Conservation (phyloP, 2,329 filamentous ascomycete species). For the Fusarium continuum region DNA sequence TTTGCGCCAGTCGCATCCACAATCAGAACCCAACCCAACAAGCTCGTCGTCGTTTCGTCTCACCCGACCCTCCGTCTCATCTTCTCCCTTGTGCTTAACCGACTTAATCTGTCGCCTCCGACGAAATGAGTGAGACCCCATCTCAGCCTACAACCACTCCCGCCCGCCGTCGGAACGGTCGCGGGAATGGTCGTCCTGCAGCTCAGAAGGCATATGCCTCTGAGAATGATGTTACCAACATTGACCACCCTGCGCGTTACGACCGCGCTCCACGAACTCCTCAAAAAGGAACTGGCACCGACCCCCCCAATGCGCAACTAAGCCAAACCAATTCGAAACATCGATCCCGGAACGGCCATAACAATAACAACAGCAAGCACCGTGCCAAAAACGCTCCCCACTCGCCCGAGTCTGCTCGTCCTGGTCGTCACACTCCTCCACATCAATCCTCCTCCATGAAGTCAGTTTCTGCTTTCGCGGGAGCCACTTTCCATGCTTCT, state of each 20-base stretch:
- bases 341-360: slow-evolving; percentile 40
- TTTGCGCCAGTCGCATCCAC: slow-evolving; percentile 19
- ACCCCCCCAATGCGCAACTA: slow-evolving; percentile 47
- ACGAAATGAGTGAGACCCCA: slow-evolving; percentile 48
- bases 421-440: slow-evolving; percentile 55
- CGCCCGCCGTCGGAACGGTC: slow-evolving; percentile 52
- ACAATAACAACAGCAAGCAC: slow-evolving; percentile 41
- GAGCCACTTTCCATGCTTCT: slow-evolving; percentile 93
- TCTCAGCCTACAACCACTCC: slow-evolving; percentile 49
- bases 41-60: neutral
- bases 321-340: slow-evolving; percentile 44
- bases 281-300: slow-evolving; percentile 51
- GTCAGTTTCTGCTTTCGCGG: slow-evolving; percentile 77
- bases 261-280: slow-evolving; percentile 57
- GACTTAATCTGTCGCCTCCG: slow-evolving; percentile 9
- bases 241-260: slow-evolving; percentile 48
- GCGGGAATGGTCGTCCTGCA: slow-evolving; percentile 52
- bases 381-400: slow-evolving; percentile 46
- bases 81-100: neutral
- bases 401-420: slow-evolving; percentile 55
- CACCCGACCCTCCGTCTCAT: slow-evolving; percentile 2
- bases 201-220: slow-evolving; percentile 67
- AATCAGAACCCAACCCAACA: slow-evolving; percentile 4
- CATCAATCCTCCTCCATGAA: slow-evolving; percentile 55
- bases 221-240: slow-evolving; percentile 59